These are phyloP conservation scores for Trypethelium eluteriae DNA, from an alignment of 495 filamentous ascomycete genomes.

Conservation along the genomic window DNA sequence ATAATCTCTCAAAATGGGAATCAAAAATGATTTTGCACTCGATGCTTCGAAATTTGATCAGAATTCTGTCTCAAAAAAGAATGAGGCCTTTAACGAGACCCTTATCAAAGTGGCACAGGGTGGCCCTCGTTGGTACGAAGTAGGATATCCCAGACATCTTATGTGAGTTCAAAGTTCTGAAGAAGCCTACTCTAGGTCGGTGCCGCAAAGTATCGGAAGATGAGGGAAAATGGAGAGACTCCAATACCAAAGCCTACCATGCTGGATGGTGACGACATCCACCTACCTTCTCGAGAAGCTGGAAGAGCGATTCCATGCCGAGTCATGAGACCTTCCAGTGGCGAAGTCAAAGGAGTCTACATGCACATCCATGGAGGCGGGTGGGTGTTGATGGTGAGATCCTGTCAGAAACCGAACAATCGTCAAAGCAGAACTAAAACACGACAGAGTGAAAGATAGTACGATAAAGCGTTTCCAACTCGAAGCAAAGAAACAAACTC, in stretches of 20 bases:
- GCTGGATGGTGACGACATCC: constrained; percentile 36
- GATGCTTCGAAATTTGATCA: constrained; percentile 28
- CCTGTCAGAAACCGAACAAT: not conserved
- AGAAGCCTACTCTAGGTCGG: constrained; percentile 30
- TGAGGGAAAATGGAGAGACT: constrained; percentile 41
- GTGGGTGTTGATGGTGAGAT: constrained; percentile 19
- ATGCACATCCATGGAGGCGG: constrained; percentile 52
- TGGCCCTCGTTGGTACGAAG: constrained; percentile 35
- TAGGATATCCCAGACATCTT: constrained; percentile 15
- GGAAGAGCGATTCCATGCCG: constrained; percentile 44
- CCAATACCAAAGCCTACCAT: constrained; percentile 38
- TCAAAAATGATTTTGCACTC: not conserved
- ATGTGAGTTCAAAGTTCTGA: not conserved
- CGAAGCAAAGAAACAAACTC: not conserved
- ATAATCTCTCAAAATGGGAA: not conserved
- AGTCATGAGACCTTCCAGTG: constrained; percentile 41
- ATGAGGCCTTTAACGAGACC: constrained; percentile 31
- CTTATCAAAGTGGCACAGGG: constrained; percentile 33
- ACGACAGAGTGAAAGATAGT: constrained; percentile 5
- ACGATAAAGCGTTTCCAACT: not conserved
- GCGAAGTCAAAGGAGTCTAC: constrained; percentile 40
- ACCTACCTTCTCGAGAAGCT: constrained; percentile 45
- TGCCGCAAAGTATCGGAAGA: constrained; percentile 40
- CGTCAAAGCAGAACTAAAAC: not conserved
- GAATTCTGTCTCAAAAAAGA: constrained; percentile 23